phyloP scores from a whole-genome alignment of 331 rosid genomes.

The Quercus lobata region DNA sequence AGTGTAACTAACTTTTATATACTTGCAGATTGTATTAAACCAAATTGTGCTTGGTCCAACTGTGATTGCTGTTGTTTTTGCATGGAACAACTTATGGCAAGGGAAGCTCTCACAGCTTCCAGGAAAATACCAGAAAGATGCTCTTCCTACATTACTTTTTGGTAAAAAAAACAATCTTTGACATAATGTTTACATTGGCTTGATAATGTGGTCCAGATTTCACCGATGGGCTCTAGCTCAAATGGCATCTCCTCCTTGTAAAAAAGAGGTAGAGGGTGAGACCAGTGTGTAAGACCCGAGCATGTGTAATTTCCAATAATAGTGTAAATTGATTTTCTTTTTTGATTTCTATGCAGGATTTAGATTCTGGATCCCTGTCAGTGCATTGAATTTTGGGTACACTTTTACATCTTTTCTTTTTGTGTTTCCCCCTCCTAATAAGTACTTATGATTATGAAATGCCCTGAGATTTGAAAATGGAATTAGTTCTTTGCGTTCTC shows the following conservation, averaged over 20 bases:
- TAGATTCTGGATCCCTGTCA: slow-evolving; percentile 98
- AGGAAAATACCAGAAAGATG: slow-evolving; percentile 72
- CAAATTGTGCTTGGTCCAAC: slow-evolving; percentile 87
- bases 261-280: too few species aligned
- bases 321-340: slow-evolving; percentile 6
- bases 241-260: too few species aligned
- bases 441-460: not conserved
- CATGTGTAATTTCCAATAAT: too few species aligned
- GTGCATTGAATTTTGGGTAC: slow-evolving; percentile 75
- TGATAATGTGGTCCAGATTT: slow-evolving; percentile 12
- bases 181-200: not conserved
- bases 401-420: slow-evolving; percentile 1
- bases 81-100: slow-evolving; percentile 89
- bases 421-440: not conserved
- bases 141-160: slow-evolving; percentile 65
- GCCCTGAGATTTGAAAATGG: not conserved
- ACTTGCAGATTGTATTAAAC: slow-evolving; percentile 70
- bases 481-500: not conserved
- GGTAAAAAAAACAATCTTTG: slow-evolving; percentile 42
- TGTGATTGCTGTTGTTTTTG: slow-evolving; percentile 89
- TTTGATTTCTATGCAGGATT: slow-evolving; percentile 57
- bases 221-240: not conserved
- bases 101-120: slow-evolving; percentile 80
- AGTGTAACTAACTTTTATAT: not conserved
- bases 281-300: too few species aligned